These are phyloP conservation scores for Blastocystis sp. DNA, from an alignment of 352 stramenopile species.

Conservation along the genomic window DNA sequence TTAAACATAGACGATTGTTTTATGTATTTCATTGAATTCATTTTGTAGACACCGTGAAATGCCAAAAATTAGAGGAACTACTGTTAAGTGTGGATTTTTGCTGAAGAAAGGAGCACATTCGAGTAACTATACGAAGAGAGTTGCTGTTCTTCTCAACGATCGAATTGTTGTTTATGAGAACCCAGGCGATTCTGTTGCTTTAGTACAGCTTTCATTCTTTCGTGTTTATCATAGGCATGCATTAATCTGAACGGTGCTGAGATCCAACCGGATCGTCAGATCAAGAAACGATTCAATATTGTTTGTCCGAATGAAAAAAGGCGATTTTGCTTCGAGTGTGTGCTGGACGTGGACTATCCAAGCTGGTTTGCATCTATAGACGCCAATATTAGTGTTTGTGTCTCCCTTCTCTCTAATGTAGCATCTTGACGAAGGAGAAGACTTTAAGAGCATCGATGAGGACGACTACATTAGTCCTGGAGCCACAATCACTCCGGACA, in stretches of 20 bases:
- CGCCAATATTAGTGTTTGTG: slow-evolving; percentile 1
- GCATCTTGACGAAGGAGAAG: slow-evolving; percentile 17
- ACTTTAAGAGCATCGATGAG: slow-evolving; percentile 48
- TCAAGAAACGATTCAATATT: slow-evolving; percentile 56
- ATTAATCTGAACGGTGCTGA: slow-evolving; percentile 46
- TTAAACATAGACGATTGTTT: slow-evolving; percentile 39
- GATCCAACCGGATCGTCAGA: not conserved
- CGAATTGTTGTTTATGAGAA: slow-evolving; percentile 51
- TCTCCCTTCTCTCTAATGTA: not conserved
- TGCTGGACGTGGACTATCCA: slow-evolving; percentile 13
- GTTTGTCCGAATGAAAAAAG: not conserved
- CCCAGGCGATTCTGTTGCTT: not conserved
- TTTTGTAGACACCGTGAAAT: slow-evolving; percentile 10
- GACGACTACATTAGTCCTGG: slow-evolving; percentile 43
- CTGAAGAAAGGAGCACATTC: slow-evolving; percentile 48
- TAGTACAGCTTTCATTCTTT: not conserved
- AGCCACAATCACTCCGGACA: slow-evolving; percentile 9
- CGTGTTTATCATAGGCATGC: slow-evolving; percentile 1
- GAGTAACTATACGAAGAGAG: slow-evolving; percentile 26
- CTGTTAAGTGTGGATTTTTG: slow-evolving; percentile 48
- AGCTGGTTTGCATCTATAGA: slow-evolving; percentile 38
- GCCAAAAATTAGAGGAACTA: not conserved
- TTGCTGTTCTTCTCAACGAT: slow-evolving; percentile 12
- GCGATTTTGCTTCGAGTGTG: slow-evolving; percentile 27
- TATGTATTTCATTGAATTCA: not conserved